Percentiles rank a stretch among this genome's conserved stretches.
phyloP scores from a whole-genome alignment of 2,329 filamentous ascomycete species.

The Phyllosticta ampelicida region DNA sequence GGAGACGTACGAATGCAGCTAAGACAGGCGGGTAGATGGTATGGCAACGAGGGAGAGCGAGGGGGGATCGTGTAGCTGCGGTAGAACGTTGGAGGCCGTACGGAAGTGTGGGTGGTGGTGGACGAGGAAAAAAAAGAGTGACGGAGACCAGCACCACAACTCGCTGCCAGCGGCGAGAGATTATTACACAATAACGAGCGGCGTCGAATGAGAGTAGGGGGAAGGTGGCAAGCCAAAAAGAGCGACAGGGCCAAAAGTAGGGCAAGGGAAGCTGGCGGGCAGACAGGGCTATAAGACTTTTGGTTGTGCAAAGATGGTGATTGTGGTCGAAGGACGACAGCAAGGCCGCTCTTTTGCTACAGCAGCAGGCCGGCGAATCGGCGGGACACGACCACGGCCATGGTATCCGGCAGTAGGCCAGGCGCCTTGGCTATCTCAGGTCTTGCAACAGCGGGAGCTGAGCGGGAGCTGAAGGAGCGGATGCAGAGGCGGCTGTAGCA shows the following conservation, averaged over 20 bases:
- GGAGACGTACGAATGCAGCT: slow-evolving; percentile 62
- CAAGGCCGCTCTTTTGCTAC: background rate
- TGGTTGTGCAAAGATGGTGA: background rate
- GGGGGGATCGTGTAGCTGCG: background rate
- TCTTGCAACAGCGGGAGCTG: slow-evolving; percentile 7
- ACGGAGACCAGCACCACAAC: background rate
- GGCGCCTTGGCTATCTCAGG: slow-evolving; percentile 6
- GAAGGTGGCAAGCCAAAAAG: slow-evolving; percentile 8
- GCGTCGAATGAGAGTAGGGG: slow-evolving; percentile 4
- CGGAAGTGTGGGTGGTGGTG: background rate
- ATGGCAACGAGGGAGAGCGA: slow-evolving; percentile 30
- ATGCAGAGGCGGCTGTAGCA: slow-evolving; percentile 6
- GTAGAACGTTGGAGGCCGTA: background rate
- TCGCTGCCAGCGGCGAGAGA: background rate
- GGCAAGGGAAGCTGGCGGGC: background rate
- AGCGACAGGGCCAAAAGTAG: slow-evolving; percentile 11
- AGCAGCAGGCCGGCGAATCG: background rate
- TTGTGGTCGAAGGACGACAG: background rate
- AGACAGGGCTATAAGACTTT: slow-evolving; percentile 6
- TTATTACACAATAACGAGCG: slow-evolving; percentile 8
- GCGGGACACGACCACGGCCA: background rate
- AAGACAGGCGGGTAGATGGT: slow-evolving; percentile 37
- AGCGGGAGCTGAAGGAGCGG: slow-evolving; percentile 1
- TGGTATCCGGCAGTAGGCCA: background rate
- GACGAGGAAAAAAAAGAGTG: background rate